Conservation (phyloP, 805 yeast genomes). For the Cyberlindnera mississippiensis region DNA sequence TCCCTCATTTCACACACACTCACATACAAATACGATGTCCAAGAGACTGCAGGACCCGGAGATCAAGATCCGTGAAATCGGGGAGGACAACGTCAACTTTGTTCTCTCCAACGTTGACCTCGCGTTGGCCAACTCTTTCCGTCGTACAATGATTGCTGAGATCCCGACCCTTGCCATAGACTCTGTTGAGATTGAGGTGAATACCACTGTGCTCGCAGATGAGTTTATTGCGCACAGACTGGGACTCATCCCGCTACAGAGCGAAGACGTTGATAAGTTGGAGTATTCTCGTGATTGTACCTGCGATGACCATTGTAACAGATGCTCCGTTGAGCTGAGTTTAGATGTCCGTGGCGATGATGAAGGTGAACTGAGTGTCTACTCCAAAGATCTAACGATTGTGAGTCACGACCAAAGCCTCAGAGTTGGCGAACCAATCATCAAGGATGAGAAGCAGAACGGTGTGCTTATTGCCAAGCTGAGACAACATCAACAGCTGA, state of each 20-base stretch:
- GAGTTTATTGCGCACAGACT: constrained; percentile 93
- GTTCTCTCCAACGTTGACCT: constrained; percentile 83
- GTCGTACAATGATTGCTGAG: constrained; percentile 92
- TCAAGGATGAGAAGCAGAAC: constrained; percentile 64
- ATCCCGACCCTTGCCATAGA: constrained; percentile 97
- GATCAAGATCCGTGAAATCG: constrained; percentile 84
- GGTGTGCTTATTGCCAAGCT: constrained; percentile 92
- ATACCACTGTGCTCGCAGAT: constrained; percentile 94
- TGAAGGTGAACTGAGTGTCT: constrained; percentile 85
- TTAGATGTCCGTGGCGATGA: constrained; percentile 86
- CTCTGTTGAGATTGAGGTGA: constrained; percentile 87
- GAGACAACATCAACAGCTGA: constrained; percentile 87
- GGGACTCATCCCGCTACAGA: constrained; percentile 86
- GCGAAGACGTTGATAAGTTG: constrained; percentile 77
- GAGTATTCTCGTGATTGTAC: constrained; percentile 94
- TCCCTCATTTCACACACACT: background rate
- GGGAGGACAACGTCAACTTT: constrained; percentile 84
- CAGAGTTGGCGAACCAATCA: constrained; percentile 79
- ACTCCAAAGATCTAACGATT: constrained; percentile 71
- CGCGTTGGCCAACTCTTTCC: constrained; percentile 84
- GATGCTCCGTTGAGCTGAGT: constrained; percentile 85
- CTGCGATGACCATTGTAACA: constrained; percentile 95
- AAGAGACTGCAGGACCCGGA: constrained; percentile 43
- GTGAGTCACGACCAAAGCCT: constrained; percentile 35
- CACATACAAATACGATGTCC: background rate